Percentiles rank a stretch among this genome's conserved stretches.
Conservation (phyloP, 2,329 filamentous ascomycete species). For the Aureobasidium melanogenum region DNA sequence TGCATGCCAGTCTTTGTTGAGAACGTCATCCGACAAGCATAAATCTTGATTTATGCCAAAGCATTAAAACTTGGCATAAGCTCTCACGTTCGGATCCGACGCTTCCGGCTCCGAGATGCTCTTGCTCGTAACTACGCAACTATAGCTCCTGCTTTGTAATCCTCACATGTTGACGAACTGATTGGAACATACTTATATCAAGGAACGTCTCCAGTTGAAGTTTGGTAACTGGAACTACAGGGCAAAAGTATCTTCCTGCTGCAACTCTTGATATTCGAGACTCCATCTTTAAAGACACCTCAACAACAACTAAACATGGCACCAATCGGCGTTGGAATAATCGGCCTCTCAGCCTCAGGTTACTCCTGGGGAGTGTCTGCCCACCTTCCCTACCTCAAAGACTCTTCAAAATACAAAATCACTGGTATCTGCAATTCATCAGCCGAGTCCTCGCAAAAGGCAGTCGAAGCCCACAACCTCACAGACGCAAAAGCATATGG, state of each 20-base stretch:
- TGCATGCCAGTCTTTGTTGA: too few species aligned
- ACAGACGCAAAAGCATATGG: slow-evolving; percentile 36
- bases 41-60: background rate
- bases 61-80: background rate
- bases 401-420: slow-evolving; percentile 35
- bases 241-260: too few species aligned
- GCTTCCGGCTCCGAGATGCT: background rate
- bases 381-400: slow-evolving; percentile 52
- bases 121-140: background rate
- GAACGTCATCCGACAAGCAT: background rate
- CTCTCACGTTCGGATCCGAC: background rate
- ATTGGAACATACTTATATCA: too few species aligned
- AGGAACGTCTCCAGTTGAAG: too few species aligned
- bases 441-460: slow-evolving; percentile 32
- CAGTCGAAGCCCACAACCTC: slow-evolving; percentile 34
- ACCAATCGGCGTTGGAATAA: slow-evolving; percentile 47
- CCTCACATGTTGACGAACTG: background rate
- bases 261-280: too few species aligned
- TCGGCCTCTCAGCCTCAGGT: slow-evolving; percentile 48
- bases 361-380: slow-evolving; percentile 43
- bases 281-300: background rate
- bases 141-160: background rate
- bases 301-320: background rate
- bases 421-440: slow-evolving; percentile 44
- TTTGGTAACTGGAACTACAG: too few species aligned